Evolutionary conservation across 1,139 yeast species (phyloP).

Genomic region (Geotrichum klebahnii): DNA sequence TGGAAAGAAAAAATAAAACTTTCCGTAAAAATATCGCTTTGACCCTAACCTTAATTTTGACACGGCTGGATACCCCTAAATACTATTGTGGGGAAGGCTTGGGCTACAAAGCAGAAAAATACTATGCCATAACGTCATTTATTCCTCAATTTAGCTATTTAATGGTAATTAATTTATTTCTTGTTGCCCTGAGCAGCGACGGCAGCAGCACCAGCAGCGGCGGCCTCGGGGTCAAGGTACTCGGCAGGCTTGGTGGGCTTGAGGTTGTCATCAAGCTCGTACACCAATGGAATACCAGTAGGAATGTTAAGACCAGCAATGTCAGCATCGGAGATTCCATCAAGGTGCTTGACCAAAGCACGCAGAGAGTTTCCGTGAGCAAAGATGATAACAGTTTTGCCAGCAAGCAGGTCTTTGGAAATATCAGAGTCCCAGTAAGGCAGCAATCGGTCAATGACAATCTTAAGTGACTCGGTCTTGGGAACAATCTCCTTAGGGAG

Average conservation of each 20-base stretch:
- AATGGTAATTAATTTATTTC: too few species aligned
- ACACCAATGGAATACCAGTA: constrained; percentile 97
- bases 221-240: constrained; percentile 98
- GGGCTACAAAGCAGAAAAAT: too few species aligned
- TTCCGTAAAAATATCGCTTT: too few species aligned
- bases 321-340: constrained; percentile 84
- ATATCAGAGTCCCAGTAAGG: constrained; percentile 98
- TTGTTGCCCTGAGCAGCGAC: constrained; percentile 92
- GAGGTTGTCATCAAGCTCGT: constrained; percentile 84
- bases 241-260: constrained; percentile 90
- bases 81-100: too few species aligned
- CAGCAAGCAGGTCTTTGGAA: constrained; percentile 74
- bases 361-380: constrained; percentile 99
- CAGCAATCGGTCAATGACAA: constrained; percentile 93
- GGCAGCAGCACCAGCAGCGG: constrained; percentile 99
- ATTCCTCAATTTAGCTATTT: too few species aligned
- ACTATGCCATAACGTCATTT: too few species aligned
- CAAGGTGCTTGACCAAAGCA: constrained; percentile 94
- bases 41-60: too few species aligned
- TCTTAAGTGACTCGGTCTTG: constrained; percentile 88
- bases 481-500: constrained; percentile 84
- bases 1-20: too few species aligned
- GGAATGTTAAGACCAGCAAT: constrained; percentile 95
- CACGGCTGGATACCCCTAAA: too few species aligned
- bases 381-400: constrained; percentile 87